A percentile compares a stretch with the other conserved stretches of the same genome.
phyloP scores from a whole-genome alignment of 2,329 filamentous ascomycete genomes.

The Sarocladium strictum region DNA sequence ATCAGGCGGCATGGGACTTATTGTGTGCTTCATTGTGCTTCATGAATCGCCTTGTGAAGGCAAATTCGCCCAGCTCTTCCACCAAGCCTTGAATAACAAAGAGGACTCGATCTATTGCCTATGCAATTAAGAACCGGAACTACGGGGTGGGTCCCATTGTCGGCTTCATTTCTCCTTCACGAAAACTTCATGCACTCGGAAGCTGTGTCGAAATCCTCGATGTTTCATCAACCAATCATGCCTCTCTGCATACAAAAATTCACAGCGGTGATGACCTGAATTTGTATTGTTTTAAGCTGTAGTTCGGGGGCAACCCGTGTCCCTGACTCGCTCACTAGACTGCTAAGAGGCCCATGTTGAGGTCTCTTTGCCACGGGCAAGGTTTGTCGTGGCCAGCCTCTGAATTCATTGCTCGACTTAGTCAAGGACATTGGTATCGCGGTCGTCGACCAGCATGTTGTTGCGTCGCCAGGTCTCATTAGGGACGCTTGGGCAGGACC shows the following conservation, averaged over 20 bases:
- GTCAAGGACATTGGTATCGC: neutral
- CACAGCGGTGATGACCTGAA: neutral
- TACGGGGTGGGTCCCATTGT: neutral
- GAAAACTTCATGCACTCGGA: slow-evolving; percentile 5
- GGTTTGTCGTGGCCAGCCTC: neutral
- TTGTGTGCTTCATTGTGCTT: no score
- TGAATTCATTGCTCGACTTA: neutral
- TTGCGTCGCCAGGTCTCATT: neutral
- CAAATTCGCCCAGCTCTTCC: neutral
- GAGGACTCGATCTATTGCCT: neutral
- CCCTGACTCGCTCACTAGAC: neutral
- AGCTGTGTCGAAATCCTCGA: neutral
- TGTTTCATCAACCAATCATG: slow-evolving; percentile 4
- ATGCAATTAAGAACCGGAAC: neutral
- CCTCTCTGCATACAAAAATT: neutral
- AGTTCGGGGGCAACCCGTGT: neutral
- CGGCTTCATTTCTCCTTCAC: neutral
- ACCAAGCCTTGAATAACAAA: neutral
- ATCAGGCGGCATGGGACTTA: no score
- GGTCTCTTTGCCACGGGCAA: neutral
- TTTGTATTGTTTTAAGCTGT: neutral
- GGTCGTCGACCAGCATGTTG: neutral
- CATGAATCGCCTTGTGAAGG: no score
- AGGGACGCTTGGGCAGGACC: neutral
- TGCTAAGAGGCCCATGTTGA: neutral